These are phyloP conservation scores for Solanum appendiculatum DNA, from an alignment of 257 asterid species.

Conservation along the genomic window DNA sequence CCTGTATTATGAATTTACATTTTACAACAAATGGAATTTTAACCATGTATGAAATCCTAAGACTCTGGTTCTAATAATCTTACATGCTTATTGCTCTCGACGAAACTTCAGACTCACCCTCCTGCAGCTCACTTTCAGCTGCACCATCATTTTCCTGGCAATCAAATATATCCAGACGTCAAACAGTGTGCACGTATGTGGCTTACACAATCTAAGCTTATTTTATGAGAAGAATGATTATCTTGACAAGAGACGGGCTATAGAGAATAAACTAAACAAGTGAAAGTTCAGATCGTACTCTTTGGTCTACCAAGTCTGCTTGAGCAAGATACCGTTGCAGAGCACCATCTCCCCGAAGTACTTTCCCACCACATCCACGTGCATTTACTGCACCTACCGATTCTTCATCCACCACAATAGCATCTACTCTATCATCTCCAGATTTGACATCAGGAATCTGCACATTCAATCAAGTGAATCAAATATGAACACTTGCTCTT, in stretches of 20 bases:
- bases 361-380: constrained; percentile 71
- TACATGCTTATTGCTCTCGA: constrained; percentile 73
- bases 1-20: not conserved
- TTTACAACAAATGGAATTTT: not conserved
- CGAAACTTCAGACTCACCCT: constrained; percentile 50
- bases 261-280: not conserved
- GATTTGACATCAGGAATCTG: constrained; percentile 72
- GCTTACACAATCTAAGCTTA: not conserved
- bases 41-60: not conserved
- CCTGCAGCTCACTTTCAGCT: constrained; percentile 29
- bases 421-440: constrained; percentile 59
- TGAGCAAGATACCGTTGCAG: constrained; percentile 47
- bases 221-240: not conserved
- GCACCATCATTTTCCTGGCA: constrained; percentile 33
- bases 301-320: constrained; percentile 21
- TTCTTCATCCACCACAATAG: constrained; percentile 73
- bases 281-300: constrained; percentile 20
- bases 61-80: not conserved
- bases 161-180: not conserved
- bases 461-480: not conserved
- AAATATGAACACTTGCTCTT: not conserved
- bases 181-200: not conserved
- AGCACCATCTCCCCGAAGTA: constrained; percentile 71
- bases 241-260: not conserved
- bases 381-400: constrained; percentile 46